Evolutionary conservation across 176 grass and related monocot genomes (phyloP), one percentile per base, ranked within the genome.

Genomic region (Triticum urartu): DNA sequence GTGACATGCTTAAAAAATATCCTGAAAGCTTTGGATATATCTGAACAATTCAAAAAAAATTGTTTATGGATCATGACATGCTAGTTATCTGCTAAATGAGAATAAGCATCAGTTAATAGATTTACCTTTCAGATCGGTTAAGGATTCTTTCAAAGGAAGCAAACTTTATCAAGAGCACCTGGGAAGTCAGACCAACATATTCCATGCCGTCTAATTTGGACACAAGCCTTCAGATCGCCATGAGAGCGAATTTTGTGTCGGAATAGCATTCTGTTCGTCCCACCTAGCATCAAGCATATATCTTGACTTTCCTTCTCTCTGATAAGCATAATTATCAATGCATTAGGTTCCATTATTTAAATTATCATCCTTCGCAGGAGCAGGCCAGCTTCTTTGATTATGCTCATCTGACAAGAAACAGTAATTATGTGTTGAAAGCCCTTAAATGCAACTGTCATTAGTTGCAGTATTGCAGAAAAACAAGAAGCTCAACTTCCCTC

Each of bases 1-100:
- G 72, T 75, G 72, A 75, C 43, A 75, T 52, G 72, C 43, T 75
- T 20, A 30, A 25, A 52, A 75, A 52, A 75, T 52, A 75, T 52
- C 72, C 25, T 52, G 25, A 75, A 18, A 52, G 72, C 72, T 32
- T 47, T 52, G 25, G 17, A 75, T 28, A 50, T 75, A 50, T 75
- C 43, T 48, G 22, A 75, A 25, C 40, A 48, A 75, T 47, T 75
- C 22, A 75, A 48, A 6, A 15, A 6, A 75, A 28, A 48, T 0
- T 0, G 39, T 48, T 42, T 26, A 74, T 73, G 24, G 11, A 15
- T 15, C 71, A 74, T 13, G n/a, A 25, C 39, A 73, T 73, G 40
- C 39, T 43, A 72, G 15, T 72, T 42, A 40, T 52, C 54, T 20
- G 54, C 54, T 20, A 58, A 58, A 58, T 21, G 54, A 21, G 54